These are phyloP conservation scores for Suillus sp. DNA, from an alignment of 768 basidiomycete species.

Conservation along the genomic window DNA sequence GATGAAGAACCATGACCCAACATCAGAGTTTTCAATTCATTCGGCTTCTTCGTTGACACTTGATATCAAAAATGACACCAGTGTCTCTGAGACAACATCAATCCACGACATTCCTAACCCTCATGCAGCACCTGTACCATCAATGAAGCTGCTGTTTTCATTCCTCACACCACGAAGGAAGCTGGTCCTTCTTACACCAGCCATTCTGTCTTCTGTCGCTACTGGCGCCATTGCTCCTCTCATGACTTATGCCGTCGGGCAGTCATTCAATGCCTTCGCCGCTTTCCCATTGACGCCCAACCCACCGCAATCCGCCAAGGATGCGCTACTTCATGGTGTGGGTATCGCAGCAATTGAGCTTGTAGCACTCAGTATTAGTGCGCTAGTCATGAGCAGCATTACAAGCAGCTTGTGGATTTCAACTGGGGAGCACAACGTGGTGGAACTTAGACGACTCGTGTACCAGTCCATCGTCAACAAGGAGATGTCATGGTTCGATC, in stretches of 20 bases:
- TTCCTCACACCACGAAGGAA: constrained; percentile 60
- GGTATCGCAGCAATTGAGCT: constrained; percentile 67
- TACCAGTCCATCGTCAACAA: constrained; percentile 67
- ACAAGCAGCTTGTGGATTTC: constrained; percentile 85
- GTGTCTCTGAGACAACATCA: constrained; percentile 17
- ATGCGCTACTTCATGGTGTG: constrained; percentile 55
- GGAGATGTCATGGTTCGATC: constrained; percentile 91
- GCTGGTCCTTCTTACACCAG: constrained; percentile 62
- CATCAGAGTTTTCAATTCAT: constrained; percentile 21
- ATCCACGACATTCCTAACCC: constrained; percentile 24
- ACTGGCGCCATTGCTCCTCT: constrained; percentile 78
- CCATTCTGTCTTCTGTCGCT: constrained; percentile 57
- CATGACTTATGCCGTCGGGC: constrained; percentile 83
- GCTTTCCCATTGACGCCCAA: constrained; percentile 48
- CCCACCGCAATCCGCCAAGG: constrained; percentile 45
- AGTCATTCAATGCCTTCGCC: constrained; percentile 74
- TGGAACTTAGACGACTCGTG: constrained; percentile 65
- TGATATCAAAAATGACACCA: constrained; percentile 19
- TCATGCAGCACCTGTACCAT: constrained; percentile 44
- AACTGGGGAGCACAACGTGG: constrained; percentile 79
- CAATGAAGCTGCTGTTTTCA: constrained; percentile 67
- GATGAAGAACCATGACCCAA: constrained; percentile 35
- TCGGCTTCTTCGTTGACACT: constrained; percentile 23
- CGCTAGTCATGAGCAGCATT: constrained; percentile 70
- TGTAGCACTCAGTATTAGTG: constrained; percentile 62